Evolutionary conservation across 139 green algal species (phyloP).

Genomic region (Chlorella ohadii): DNA sequence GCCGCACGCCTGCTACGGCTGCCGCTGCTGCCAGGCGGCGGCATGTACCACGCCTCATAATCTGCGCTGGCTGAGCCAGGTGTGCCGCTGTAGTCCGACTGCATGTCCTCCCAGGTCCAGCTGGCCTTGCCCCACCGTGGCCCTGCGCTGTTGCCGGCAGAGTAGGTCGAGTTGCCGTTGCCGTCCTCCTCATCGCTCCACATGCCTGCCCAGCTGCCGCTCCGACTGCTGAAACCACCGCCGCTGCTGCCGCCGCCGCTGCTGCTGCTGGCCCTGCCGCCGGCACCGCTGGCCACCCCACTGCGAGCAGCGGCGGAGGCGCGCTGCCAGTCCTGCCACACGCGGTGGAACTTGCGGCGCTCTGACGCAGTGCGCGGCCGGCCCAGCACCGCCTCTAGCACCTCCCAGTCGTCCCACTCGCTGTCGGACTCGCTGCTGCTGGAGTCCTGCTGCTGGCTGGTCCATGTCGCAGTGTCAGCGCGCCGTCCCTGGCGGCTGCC

Average conservation of each 20-base stretch:
- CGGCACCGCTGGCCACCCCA: background rate
- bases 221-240: background rate
- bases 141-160: background rate
- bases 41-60: slow-evolving; percentile 1
- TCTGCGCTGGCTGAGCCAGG: background rate
- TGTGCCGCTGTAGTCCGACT: background rate
- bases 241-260: background rate
- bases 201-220: background rate
- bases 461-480: background rate
- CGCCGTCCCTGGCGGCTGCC: background rate
- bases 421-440: background rate
- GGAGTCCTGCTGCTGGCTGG: background rate
- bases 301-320: background rate
- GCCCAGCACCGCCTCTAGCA: slow-evolving; percentile 10
- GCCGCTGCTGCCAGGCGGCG: background rate
- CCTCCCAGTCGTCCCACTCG: background rate
- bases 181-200: too few species aligned
- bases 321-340: slow-evolving; percentile 18
- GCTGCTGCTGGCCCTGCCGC: background rate
- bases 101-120: background rate
- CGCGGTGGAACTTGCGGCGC: background rate
- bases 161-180: background rate
- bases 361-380: background rate
- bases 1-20: background rate
- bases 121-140: slow-evolving; percentile 1